A percentile compares a stretch with the other conserved stretches of the same genome.
Evolutionary conservation across 2,329 filamentous ascomycete species (phyloP).

Genomic region (Colletotrichum gloeosporioides): DNA sequence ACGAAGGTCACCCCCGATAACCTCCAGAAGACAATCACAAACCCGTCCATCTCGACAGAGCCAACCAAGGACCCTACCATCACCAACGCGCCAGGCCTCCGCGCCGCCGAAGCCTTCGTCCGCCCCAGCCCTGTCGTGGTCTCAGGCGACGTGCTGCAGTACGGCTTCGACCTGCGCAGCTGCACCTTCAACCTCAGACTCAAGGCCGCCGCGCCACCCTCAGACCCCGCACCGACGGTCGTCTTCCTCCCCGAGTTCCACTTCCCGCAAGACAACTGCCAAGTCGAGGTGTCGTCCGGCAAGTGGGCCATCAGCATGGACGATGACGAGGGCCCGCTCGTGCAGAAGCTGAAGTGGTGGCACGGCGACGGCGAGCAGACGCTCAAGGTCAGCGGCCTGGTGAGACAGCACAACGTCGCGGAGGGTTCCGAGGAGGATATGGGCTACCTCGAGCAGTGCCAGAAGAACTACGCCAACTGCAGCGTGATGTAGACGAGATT

Average conservation of each 20-base stretch:
- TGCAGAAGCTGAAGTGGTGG: conserved; percentile 91
- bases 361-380: conserved; percentile 85
- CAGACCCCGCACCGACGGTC: conserved; percentile 74
- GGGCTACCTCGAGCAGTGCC: conserved; percentile 78
- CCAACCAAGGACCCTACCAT: conserved; percentile 60
- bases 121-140: conserved; percentile 81
- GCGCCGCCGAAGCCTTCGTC: conserved; percentile 92
- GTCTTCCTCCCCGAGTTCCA: conserved; percentile 92
- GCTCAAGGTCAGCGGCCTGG: conserved; percentile 76
- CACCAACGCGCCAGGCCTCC: conserved; percentile 73
- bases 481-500: conserved; percentile 50
- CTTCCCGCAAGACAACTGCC: conserved; percentile 77
- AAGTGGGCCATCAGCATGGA: conserved; percentile 87
- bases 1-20: conserved; percentile 75
- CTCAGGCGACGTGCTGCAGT: conserved; percentile 72
- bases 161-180: conserved; percentile 82
- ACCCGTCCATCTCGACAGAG: conserved; percentile 68
- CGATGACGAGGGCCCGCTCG: conserved; percentile 69
- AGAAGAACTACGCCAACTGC: conserved; percentile 56
- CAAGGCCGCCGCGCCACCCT: conserved; percentile 54
- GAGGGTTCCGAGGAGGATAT: conserved; percentile 71
- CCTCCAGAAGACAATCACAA: conserved; percentile 74
- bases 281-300: conserved; percentile 79
- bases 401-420: conserved; percentile 64
- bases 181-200: conserved; percentile 80